A percentile compares a stretch with the other conserved stretches of the same genome.
Evolutionary conservation across 2,329 filamentous ascomycete genomes (phyloP).

Genomic region (Aspergillus eucalypticola): DNA sequence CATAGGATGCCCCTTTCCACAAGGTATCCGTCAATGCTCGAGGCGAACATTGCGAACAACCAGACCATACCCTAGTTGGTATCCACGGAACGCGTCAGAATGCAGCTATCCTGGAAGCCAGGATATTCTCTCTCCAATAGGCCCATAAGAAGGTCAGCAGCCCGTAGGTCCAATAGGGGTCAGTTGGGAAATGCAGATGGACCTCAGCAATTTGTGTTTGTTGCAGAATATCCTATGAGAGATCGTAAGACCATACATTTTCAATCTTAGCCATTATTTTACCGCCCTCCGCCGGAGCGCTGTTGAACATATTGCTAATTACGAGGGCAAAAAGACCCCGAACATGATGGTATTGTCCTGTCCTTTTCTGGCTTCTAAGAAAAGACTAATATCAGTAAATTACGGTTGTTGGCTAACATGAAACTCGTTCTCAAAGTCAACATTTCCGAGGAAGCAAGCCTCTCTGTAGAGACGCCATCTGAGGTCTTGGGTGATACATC

Average conservation of each 20-base stretch:
- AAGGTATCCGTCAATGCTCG: neutral
- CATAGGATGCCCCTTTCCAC: too few relatives aligned
- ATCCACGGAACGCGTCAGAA: neutral
- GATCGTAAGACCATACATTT: neutral
- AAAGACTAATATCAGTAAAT: too few relatives aligned
- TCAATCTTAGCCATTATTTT: neutral
- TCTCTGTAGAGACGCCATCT: too few relatives aligned
- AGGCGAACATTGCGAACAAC: neutral
- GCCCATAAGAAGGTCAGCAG: neutral
- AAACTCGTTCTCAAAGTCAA: too few relatives aligned
- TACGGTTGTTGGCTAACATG: too few relatives aligned
- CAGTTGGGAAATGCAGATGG: neutral
- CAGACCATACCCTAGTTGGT: neutral
- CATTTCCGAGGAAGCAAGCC: too few relatives aligned
- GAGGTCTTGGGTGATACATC: too few relatives aligned
- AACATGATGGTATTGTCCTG: neutral
- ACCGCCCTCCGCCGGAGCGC: neutral
- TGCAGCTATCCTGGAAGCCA: constrained; percentile 6
- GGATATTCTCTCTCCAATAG: constrained; percentile 5
- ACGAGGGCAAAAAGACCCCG: neutral
- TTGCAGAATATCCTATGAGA: neutral
- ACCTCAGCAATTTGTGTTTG: constrained; percentile 2
- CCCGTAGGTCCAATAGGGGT: neutral
- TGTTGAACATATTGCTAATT: neutral
- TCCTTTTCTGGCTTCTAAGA: neutral